A percentile compares a stretch with the other conserved stretches of the same genome.
Conservation (phyloP, 2,329 filamentous ascomycete species). For the Shiraia sp. region DNA sequence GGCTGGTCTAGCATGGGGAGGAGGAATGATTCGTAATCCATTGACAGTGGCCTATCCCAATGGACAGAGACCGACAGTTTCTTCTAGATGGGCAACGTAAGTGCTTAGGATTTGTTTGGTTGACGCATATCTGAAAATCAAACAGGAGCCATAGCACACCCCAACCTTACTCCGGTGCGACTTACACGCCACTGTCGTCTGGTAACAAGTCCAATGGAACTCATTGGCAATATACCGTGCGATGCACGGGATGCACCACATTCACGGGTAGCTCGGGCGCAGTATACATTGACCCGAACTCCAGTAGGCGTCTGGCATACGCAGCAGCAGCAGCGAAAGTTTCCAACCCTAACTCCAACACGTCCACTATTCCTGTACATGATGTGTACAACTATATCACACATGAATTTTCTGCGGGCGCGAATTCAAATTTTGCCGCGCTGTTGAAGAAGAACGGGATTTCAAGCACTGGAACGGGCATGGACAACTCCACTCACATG, state of each 20-base stretch:
- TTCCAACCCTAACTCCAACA: constrained; percentile 22
- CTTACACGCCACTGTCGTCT: constrained; percentile 23
- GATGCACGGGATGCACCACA: constrained; percentile 36
- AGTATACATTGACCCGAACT: constrained; percentile 22
- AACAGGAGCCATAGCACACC: constrained; percentile 29
- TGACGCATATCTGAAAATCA: not conserved
- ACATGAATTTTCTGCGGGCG: constrained; percentile 30
- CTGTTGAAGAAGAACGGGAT: constrained; percentile 32
- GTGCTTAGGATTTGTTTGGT: not conserved
- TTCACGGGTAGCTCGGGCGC: constrained; percentile 19
- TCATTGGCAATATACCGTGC: constrained; percentile 38
- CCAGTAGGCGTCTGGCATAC: constrained; percentile 25
- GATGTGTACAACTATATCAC: constrained; percentile 35
- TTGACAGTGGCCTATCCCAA: constrained; percentile 36
- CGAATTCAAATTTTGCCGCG: constrained; percentile 27
- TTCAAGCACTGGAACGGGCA: constrained; percentile 2
- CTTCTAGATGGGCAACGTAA: constrained; percentile 38
- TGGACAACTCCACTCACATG: constrained; percentile 1
- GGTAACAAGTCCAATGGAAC: constrained; percentile 36
- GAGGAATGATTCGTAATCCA: constrained; percentile 37
- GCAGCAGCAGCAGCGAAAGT: constrained; percentile 27
- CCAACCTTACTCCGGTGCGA: constrained; percentile 26
- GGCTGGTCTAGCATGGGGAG: constrained; percentile 37
- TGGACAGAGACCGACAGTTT: constrained; percentile 27
- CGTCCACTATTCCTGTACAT: constrained; percentile 28